Evolutionary conservation across 1,284 basidiomycete genomes (phyloP).

Genomic region (Cystobasidiaceae sp.): DNA sequence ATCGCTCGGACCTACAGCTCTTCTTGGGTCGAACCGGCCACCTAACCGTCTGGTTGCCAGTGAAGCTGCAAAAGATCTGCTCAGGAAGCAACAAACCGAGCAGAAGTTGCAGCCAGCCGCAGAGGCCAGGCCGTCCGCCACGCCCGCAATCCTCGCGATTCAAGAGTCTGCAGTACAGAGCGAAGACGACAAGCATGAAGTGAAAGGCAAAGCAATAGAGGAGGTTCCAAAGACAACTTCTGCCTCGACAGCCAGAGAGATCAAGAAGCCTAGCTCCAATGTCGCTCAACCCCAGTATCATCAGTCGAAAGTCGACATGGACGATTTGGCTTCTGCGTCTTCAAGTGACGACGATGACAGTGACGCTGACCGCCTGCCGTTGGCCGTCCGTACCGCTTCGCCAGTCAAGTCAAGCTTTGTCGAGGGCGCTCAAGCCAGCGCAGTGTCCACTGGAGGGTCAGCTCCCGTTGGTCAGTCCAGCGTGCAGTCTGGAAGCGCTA

Average conservation of each 20-base stretch:
- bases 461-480: background rate
- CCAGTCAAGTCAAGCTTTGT: slow-evolving; percentile 14
- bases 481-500: background rate
- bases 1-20: background rate
- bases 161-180: no score
- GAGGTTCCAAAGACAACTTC: no score
- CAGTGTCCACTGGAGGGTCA: no score
- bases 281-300: slow-evolving; percentile 14
- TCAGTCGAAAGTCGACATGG: slow-evolving; percentile 7
- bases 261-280: no score
- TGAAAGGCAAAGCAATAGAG: no score
- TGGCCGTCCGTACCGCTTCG: slow-evolving; percentile 4
- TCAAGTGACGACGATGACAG: slow-evolving; percentile 17
- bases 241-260: no score
- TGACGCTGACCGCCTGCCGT: slow-evolving; percentile 1
- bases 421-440: background rate
- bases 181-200: no score
- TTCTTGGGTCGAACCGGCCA: no score
- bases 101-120: background rate
- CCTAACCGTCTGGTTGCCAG: slow-evolving; percentile 21
- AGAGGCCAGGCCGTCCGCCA: no score
- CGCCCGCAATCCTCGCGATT: no score
- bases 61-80: slow-evolving; percentile 27
- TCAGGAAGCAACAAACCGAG: slow-evolving; percentile 6
- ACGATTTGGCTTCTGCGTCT: slow-evolving; percentile 23